Evolutionary conservation across 768 basidiomycete genomes (phyloP).

Genomic region (Solioccasus polychromus): DNA sequence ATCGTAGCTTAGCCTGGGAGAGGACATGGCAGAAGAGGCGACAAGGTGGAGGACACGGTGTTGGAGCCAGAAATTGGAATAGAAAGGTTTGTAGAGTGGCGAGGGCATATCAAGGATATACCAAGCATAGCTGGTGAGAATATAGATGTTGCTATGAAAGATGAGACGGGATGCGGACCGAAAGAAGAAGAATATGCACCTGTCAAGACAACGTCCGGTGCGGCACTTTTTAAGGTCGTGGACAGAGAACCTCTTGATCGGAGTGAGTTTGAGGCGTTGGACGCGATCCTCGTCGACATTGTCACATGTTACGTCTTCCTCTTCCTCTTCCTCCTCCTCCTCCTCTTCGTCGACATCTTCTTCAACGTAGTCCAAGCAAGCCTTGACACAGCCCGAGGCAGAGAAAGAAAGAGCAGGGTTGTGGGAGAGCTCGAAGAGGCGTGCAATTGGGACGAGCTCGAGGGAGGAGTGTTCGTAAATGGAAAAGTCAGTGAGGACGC

Average conservation of each 20-base stretch:
- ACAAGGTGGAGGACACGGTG: slow-evolving; percentile 52
- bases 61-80: slow-evolving; percentile 43
- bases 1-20: slow-evolving; percentile 36
- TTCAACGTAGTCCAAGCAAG: slow-evolving; percentile 33
- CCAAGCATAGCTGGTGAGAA: slow-evolving; percentile 64
- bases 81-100: slow-evolving; percentile 43
- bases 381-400: slow-evolving; percentile 39
- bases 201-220: slow-evolving; percentile 41
- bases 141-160: slow-evolving; percentile 53
- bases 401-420: slow-evolving; percentile 27
- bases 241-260: slow-evolving; percentile 45
- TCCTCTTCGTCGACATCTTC: slow-evolving; percentile 22
- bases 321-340: too few relatives aligned
- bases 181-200: slow-evolving; percentile 28
- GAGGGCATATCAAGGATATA: slow-evolving; percentile 62
- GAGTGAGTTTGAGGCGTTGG: slow-evolving; percentile 38
- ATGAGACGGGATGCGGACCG: slow-evolving; percentile 9
- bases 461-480: slow-evolving; percentile 43
- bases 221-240: slow-evolving; percentile 36
- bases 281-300: slow-evolving; percentile 10
- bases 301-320: slow-evolving; percentile 3
- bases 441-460: slow-evolving; percentile 39
- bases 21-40: slow-evolving; percentile 34
- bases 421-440: slow-evolving; percentile 34
- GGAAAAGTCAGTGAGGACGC: slow-evolving; percentile 51